Evolutionary conservation across 345 rosid genomes (phyloP).

Genomic region (Citrus glauca): DNA sequence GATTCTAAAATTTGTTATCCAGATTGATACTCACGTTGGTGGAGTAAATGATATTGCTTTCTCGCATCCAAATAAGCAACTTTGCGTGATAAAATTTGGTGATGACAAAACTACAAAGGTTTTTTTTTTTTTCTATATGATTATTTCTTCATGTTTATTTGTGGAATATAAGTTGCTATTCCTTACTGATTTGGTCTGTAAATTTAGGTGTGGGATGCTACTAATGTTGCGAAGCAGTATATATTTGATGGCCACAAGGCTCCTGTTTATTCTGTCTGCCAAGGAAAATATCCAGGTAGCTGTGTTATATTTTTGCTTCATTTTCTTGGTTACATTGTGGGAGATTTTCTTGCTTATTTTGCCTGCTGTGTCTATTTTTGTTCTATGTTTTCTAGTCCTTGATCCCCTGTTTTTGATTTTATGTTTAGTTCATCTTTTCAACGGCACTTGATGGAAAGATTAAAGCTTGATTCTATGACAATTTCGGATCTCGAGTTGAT

Average conservation of each 20-base stretch:
- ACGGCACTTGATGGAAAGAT: conserved; percentile 86
- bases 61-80: too few relatives aligned
- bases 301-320: neutral
- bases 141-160: too few relatives aligned
- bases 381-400: conserved; percentile 13
- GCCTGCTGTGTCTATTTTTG: neutral
- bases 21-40: too few relatives aligned
- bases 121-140: too few relatives aligned
- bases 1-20: too few relatives aligned
- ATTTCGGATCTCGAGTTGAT: conserved; percentile 83
- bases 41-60: too few relatives aligned
- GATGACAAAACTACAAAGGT: too few relatives aligned
- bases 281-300: conserved; percentile 84
- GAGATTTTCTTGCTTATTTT: neutral
- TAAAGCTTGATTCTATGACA: conserved; percentile 87
- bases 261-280: conserved; percentile 86
- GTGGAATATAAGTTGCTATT: neutral
- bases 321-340: neutral
- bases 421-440: conserved; percentile 74
- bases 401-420: conserved; percentile 18
- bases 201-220: conserved; percentile 84
- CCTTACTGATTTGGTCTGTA: conserved; percentile 11
- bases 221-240: conserved; percentile 57
- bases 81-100: too few relatives aligned
- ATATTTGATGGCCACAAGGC: conserved; percentile 91